Base-by-base conservation (phyloP, 257 asterid species). In the Salvia rosmarinus region DNA sequence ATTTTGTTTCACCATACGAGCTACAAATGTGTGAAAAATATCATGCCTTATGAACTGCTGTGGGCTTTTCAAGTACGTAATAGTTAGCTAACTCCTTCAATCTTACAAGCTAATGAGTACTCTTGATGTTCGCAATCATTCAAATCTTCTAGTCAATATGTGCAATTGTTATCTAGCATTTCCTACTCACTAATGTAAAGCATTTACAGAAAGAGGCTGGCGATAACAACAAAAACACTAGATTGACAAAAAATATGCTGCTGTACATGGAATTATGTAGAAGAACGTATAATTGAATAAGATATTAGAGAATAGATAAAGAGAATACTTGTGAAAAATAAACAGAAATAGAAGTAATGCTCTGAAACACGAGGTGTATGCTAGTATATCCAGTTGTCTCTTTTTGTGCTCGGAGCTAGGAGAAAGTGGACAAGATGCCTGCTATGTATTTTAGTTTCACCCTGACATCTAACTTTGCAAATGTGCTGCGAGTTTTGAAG, bases 391-490 rank as follows among this genome's bases (percentile, higher is more conserved):
- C 23, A 9, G n/a, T 14, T 16, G 11, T 25, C n/a, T 49, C 50
- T 8, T 57, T 55, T 37, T 28, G 17, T 25, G 46, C 32, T 21
- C 19, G 9, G 52, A 54, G 55, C 55, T 25, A 8, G 17, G 9
- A 30, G 16, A 58, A 71, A 25, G 25, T 40, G 9, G 16, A 30
- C 9, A 2, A 30, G 9, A 49, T 13, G 71, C 21, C 30, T 34
- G 25, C 20, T 30, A 25, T 34, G 39, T 66, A 52, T 17, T 28
- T 28, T 52, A 20, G 9, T 47, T 43, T 55, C 47, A 51, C 2
- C 68, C 32, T 67, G 17, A 51, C 34, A 75, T 61, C 34, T 59
- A 5, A 9, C n/a, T 19, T 58, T 60, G 30, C 50, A 17, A 54
- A 52, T 9, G 34, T 23, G 47, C 67, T 54, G 61, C 39, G 40